Conservation (phyloP, 2,329 filamentous ascomycete species). For the Emmonsiellopsis sp. region DNA sequence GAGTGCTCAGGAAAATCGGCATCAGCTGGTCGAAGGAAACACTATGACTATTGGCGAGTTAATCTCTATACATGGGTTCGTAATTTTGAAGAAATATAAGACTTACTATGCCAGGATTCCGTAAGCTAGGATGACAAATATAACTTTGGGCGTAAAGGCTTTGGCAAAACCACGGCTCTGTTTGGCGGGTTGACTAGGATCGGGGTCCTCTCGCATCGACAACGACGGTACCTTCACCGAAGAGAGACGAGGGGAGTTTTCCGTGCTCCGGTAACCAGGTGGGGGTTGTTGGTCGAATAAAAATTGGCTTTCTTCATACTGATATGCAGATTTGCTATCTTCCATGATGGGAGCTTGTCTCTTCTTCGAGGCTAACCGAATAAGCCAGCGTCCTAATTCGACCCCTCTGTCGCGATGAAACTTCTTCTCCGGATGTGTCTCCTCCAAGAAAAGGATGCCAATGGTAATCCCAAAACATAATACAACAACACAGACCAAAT, state of each 20-base stretch:
- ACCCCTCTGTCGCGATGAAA: constrained; percentile 63
- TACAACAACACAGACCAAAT: constrained; percentile 77
- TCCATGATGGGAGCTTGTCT: constrained; percentile 29
- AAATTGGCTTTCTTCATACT: constrained; percentile 4
- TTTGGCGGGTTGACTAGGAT: constrained; percentile 25
- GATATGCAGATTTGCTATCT: constrained; percentile 44
- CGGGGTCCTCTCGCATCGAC: background rate
- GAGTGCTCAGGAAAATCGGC: constrained; percentile 78
- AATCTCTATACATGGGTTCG: constrained; percentile 41
- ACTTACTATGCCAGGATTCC: constrained; percentile 92
- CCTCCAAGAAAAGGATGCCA: constrained; percentile 80
- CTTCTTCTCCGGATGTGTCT: constrained; percentile 82
- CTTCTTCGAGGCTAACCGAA: constrained; percentile 16
- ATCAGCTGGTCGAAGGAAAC: constrained; percentile 94
- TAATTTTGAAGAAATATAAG: constrained; percentile 33
- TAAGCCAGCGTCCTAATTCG: constrained; percentile 65
- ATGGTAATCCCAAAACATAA: constrained; percentile 66
- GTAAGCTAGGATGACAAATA: constrained; percentile 81
- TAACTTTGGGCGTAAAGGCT: constrained; percentile 74
- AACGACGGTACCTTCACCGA: constrained; percentile 18
- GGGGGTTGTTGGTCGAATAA: constrained; percentile 53
- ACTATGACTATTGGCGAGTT: constrained; percentile 59
- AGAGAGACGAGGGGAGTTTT: constrained; percentile 41
- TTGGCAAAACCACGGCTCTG: constrained; percentile 38
- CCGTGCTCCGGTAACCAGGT: constrained; percentile 57